Evolutionary conservation across 257 asterid species (phyloP).

Genomic region (Solanum chaucha): DNA sequence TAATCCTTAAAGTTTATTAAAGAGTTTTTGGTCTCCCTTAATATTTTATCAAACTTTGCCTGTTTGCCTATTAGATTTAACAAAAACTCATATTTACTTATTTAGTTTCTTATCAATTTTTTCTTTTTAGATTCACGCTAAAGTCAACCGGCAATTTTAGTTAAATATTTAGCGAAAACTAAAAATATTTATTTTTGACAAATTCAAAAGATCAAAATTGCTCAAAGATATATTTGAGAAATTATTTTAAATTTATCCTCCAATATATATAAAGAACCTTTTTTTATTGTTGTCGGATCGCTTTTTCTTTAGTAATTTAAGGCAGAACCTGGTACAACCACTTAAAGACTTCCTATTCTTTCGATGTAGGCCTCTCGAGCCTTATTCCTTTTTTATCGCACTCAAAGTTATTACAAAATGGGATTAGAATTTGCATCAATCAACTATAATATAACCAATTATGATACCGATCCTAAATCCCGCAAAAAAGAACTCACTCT

Average conservation of each 20-base stretch:
- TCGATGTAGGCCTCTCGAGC: background rate
- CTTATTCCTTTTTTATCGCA: background rate
- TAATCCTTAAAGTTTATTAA: background rate
- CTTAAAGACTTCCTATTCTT: background rate
- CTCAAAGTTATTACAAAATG: background rate
- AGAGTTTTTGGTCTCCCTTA: background rate
- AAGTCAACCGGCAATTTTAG: too few species aligned
- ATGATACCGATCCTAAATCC: too few species aligned
- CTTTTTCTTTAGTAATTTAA: too few species aligned
- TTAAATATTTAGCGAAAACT: too few species aligned
- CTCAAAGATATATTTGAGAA: too few species aligned
- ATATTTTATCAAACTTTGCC: background rate
- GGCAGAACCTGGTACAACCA: rapidly evolving
- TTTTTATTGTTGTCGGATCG: too few species aligned
- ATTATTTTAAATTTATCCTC: too few species aligned
- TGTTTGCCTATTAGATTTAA: background rate
- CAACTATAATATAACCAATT: too few species aligned
- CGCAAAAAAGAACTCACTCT: too few species aligned
- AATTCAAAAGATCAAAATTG: too few species aligned
- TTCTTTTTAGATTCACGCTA: too few species aligned
- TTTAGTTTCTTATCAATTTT: background rate
- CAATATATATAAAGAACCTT: background rate
- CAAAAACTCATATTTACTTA: background rate
- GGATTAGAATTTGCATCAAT: background rate
- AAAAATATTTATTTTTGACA: too few species aligned